These are phyloP conservation scores for Rauvolfia tetraphylla DNA, from an alignment of 257 asterid genomes.

Conservation along the genomic window DNA sequence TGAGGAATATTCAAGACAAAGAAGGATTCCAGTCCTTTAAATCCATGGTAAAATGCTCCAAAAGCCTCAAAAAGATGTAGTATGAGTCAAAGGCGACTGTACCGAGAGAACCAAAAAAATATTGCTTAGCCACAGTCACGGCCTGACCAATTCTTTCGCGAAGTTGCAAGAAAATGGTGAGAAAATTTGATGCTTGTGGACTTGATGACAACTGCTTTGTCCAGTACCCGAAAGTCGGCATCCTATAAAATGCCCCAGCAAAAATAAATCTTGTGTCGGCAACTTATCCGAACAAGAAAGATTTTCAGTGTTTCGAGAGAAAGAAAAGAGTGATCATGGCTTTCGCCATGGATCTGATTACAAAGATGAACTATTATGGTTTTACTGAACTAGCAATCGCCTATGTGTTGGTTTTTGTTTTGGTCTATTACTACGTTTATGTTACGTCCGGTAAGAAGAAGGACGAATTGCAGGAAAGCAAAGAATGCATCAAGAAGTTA, in stretches of 20 bases:
- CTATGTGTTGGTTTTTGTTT: background rate
- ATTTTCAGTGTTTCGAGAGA: background rate
- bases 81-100: background rate
- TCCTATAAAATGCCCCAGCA: background rate
- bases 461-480: background rate
- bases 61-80: background rate
- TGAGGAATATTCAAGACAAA: background rate
- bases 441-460: background rate
- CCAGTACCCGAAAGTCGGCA: background rate
- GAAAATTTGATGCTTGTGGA: background rate
- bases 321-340: background rate
- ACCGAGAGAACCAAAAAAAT: background rate
- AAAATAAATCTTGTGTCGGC: background rate
- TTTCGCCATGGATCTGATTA: constrained; percentile 9
- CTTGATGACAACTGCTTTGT: background rate
- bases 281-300: background rate
- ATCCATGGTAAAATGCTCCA: background rate
- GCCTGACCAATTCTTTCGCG: background rate
- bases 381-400: constrained; percentile 1
- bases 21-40: background rate
- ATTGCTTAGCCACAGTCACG: background rate
- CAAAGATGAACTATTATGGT: constrained; percentile 3
- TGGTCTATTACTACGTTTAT: background rate
- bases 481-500: background rate
- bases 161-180: background rate